Percentiles rank a stretch among this genome's conserved stretches.
phyloP scores from a whole-genome alignment of 345 rosid species.

The Raphanus raphanistrum region DNA sequence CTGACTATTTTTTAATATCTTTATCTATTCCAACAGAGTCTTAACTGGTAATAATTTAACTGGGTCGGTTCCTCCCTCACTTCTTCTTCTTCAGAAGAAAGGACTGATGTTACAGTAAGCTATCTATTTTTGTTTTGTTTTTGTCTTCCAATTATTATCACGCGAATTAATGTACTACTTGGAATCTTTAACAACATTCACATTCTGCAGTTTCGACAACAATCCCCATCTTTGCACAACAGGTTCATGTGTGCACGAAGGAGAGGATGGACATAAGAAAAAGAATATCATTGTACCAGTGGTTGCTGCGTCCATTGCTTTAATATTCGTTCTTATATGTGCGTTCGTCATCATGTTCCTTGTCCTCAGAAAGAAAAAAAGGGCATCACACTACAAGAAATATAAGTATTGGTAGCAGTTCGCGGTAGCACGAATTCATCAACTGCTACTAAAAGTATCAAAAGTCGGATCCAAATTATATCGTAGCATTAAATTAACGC shows the following conservation, averaged over 20 bases:
- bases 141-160: background rate
- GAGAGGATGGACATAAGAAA: background rate
- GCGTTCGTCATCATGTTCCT: slow-evolving; percentile 11
- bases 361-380: slow-evolving; percentile 15
- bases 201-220: slow-evolving; percentile 1
- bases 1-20: background rate
- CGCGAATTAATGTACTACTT: background rate
- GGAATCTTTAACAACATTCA: background rate
- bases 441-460: no score
- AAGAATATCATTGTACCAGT: slow-evolving; percentile 31
- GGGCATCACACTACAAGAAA: no score
- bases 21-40: slow-evolving; percentile 33
- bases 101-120: slow-evolving; percentile 24
- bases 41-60: slow-evolving; percentile 41
- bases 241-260: slow-evolving; percentile 1
- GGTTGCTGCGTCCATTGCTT: slow-evolving; percentile 30
- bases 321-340: background rate
- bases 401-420: no score
- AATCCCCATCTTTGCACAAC: background rate
- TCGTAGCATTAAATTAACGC: no score
- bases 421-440: no score
- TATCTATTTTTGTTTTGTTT: no score
- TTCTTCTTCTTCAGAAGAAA: slow-evolving; percentile 29
- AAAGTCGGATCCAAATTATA: no score
- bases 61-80: slow-evolving; percentile 44